phyloP scores from a whole-genome alignment of 441 rosid species.

The Mallotus repandus region DNA sequence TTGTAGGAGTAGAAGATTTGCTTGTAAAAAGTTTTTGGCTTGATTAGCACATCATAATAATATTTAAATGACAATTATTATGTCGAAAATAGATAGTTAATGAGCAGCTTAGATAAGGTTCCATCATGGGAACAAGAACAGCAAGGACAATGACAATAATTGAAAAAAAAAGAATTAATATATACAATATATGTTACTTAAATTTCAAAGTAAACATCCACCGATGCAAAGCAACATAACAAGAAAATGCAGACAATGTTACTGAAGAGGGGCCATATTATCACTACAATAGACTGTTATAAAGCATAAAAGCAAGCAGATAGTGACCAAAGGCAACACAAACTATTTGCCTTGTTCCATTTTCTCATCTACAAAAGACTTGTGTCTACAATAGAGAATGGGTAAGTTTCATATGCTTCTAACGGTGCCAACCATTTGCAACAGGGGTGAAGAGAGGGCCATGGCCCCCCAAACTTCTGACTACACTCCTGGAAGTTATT shows the following conservation, averaged over 20 bases:
- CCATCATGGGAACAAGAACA: neutral
- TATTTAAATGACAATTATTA: neutral
- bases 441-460: too few species aligned
- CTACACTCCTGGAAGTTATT: too few species aligned
- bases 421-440: too few species aligned
- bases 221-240: neutral
- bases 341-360: neutral
- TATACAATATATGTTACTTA: too few species aligned
- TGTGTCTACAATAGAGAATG: neutral
- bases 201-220: neutral
- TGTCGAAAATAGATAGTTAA: neutral
- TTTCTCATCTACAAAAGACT: neutral
- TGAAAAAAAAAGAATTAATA: neutral
- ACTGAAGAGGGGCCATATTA: neutral
- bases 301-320: neutral
- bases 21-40: neutral
- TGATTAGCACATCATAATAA: conserved; percentile 2
- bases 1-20: too few species aligned
- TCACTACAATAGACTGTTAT: too few species aligned
- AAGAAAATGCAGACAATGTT: neutral
- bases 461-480: too few species aligned
- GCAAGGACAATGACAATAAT: conserved; percentile 4
- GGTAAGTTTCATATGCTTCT: too few species aligned
- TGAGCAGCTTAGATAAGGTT: conserved; percentile 3
- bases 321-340: neutral